Conservation (phyloP, 805 yeast species). For the Starmerella tilneyi region DNA sequence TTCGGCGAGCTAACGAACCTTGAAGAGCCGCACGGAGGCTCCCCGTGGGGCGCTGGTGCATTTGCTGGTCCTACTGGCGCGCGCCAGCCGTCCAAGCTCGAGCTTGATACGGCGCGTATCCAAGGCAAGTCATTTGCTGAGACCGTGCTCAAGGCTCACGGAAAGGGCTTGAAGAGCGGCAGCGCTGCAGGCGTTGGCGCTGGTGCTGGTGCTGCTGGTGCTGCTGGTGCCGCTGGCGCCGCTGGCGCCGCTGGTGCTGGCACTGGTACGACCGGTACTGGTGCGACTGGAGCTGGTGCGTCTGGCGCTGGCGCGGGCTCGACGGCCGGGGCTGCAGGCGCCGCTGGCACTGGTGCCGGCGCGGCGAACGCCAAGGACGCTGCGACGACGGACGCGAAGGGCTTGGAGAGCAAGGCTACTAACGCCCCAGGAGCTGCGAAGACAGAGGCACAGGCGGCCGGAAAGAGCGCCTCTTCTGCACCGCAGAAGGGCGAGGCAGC, state of each 20-base stretch:
- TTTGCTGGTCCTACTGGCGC: conserved; percentile 70
- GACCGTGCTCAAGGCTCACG: conserved; percentile 28
- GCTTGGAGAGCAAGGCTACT: conserved; percentile 6
- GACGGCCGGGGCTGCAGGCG: conserved; percentile 6
- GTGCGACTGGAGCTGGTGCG: conserved; percentile 7
- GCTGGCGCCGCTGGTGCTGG: conserved; percentile 16
- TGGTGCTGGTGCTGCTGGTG: conserved; percentile 13
- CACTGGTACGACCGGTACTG: conserved; percentile 11
- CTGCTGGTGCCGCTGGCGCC: conserved; percentile 14
- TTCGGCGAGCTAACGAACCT: conserved; percentile 44
- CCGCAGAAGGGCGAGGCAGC: conserved; percentile 8
- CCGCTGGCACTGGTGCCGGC: not conserved
- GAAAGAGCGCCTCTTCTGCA: conserved; percentile 8
- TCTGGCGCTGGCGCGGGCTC: conserved; percentile 8
- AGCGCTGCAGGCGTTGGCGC: conserved; percentile 7
- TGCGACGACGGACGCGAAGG: not conserved
- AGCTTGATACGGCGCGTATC: conserved; percentile 48
- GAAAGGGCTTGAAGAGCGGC: conserved; percentile 7
- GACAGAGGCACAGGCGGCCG: conserved; percentile 1
- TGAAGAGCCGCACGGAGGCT: conserved; percentile 64
- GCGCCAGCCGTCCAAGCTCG: conserved; percentile 53
- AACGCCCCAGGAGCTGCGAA: conserved; percentile 1
- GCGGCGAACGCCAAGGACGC: not conserved
- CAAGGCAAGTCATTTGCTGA: conserved; percentile 61
- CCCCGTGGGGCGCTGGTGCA: conserved; percentile 82